Conservation (phyloP, 2,329 filamentous ascomycete genomes). For the Clarireedia homoeocarpa region DNA sequence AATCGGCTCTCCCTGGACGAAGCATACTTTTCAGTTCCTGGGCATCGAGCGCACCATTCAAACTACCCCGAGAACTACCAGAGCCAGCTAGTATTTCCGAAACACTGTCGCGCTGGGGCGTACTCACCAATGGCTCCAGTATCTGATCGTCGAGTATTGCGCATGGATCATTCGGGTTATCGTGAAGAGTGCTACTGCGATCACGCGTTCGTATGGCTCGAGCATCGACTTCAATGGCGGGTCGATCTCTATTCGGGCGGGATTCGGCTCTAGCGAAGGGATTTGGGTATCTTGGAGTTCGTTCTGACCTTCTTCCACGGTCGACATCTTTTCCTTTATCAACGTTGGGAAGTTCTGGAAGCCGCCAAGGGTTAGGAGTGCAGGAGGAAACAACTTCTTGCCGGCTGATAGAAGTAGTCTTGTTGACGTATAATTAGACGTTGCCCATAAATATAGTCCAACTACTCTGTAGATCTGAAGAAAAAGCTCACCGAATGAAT, state of each 20-base stretch:
- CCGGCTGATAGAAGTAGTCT: not conserved
- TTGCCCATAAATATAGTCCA: not conserved
- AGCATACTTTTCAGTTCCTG: not conserved
- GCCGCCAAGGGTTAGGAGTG: not conserved
- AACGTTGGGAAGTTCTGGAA: not conserved
- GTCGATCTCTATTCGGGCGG: constrained; percentile 13
- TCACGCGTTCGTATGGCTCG: constrained; percentile 19
- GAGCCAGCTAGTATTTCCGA: constrained; percentile 19
- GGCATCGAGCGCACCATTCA: not conserved
- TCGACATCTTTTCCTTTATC: constrained; percentile 15
- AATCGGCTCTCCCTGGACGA: not conserved
- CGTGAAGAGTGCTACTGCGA: constrained; percentile 25
- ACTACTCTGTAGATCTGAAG: too few relatives aligned
- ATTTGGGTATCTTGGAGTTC: constrained; percentile 17
- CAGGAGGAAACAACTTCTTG: not conserved
- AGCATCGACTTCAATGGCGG: constrained; percentile 23
- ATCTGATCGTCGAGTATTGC: constrained; percentile 26
- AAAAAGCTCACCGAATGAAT: not conserved
- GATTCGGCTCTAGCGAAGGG: constrained; percentile 25
- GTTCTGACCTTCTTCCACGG: constrained; percentile 20
- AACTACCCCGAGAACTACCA: not conserved
- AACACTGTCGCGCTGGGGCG: constrained; percentile 18
- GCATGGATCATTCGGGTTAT: constrained; percentile 22
- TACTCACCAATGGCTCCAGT: constrained; percentile 24
- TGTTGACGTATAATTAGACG: not conserved